phyloP scores from a whole-genome alignment of 228 moss, liverwort and hornwort species.

The Sphagnum fallax region DNA sequence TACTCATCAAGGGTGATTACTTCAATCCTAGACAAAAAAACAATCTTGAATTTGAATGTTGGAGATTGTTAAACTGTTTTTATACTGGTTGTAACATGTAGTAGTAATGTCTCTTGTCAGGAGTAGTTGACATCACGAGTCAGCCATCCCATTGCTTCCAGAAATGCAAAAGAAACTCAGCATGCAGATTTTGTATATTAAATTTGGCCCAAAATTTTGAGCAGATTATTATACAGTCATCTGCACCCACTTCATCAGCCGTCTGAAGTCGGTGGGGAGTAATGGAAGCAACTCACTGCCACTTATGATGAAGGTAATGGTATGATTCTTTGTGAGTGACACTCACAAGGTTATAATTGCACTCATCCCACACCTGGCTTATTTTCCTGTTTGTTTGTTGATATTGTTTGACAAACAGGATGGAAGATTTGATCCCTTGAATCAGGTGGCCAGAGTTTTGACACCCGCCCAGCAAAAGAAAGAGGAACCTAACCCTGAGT shows the following conservation, averaged over 20 bases:
- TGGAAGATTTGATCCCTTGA: slow-evolving; percentile 72
- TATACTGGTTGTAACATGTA: not conserved
- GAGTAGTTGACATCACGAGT: not conserved
- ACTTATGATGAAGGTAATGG: no score
- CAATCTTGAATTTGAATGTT: not conserved
- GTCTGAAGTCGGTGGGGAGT: not conserved
- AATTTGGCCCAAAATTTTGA: no score
- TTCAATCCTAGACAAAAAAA: not conserved
- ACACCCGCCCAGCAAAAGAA: slow-evolving; percentile 31
- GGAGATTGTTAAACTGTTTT: not conserved
- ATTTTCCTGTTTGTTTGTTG: no score
- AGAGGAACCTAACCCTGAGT: slow-evolving; percentile 56
- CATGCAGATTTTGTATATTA: no score
- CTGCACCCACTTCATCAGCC: no score
- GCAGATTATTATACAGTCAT: no score
- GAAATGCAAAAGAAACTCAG: no score
- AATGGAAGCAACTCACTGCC: not conserved
- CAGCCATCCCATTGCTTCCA: no score
- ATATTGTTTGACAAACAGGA: slow-evolving; percentile 24
- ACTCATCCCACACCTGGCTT: no score
- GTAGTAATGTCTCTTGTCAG: not conserved
- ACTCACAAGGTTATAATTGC: no score
- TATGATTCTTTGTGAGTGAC: no score
- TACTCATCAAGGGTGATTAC: slow-evolving; percentile 66
- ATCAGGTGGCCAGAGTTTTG: slow-evolving; percentile 35